A percentile compares a stretch with the other conserved stretches of the same genome.
phyloP scores from a whole-genome alignment of 2,329 filamentous ascomycete genomes.

The Colletotrichum truncatum region DNA sequence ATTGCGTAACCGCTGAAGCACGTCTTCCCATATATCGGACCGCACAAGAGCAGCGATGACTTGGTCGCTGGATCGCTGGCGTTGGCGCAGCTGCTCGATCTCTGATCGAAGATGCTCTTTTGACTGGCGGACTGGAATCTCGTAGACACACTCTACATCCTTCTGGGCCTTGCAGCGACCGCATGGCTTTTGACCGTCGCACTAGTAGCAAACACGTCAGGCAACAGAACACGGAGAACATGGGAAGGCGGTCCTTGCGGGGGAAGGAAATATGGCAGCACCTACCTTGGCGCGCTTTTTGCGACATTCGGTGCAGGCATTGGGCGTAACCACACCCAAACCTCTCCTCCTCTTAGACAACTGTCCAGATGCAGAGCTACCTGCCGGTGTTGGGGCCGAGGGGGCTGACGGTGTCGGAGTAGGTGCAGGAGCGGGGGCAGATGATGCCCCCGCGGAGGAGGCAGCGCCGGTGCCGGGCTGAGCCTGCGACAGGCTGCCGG shows the following conservation, averaged over 20 bases:
- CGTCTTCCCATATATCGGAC: constrained; percentile 62
- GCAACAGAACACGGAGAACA: neutral
- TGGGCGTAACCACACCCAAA: constrained; percentile 65
- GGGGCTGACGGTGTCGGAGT: constrained; percentile 2
- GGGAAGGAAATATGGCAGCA: neutral
- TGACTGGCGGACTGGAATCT: constrained; percentile 69
- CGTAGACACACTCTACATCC: constrained; percentile 67
- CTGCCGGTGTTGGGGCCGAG: constrained; percentile 13
- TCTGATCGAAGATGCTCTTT: constrained; percentile 69
- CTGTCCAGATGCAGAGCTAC: constrained; percentile 34
- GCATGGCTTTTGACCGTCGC: constrained; percentile 67
- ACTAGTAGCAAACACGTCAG: constrained; percentile 47
- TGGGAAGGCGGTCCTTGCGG: neutral
- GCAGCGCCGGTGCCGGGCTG: constrained; percentile 20
- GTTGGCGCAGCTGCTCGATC: constrained; percentile 64
- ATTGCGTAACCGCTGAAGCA: constrained; percentile 60
- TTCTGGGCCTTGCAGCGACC: constrained; percentile 64
- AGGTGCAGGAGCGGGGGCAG: constrained; percentile 1
- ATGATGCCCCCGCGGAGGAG: constrained; percentile 26
- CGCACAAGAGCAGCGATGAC: constrained; percentile 64
- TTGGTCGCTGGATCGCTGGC: constrained; percentile 63
- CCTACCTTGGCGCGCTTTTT: constrained; percentile 70
- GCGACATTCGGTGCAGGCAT: constrained; percentile 69
- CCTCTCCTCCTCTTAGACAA: constrained; percentile 63
- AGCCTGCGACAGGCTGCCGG: constrained; percentile 22